Percentiles rank a stretch among this genome's conserved stretches.
Evolutionary conservation across 2,329 filamentous ascomycete species (phyloP).

Genomic region (Scedosporium apiospermum): DNA sequence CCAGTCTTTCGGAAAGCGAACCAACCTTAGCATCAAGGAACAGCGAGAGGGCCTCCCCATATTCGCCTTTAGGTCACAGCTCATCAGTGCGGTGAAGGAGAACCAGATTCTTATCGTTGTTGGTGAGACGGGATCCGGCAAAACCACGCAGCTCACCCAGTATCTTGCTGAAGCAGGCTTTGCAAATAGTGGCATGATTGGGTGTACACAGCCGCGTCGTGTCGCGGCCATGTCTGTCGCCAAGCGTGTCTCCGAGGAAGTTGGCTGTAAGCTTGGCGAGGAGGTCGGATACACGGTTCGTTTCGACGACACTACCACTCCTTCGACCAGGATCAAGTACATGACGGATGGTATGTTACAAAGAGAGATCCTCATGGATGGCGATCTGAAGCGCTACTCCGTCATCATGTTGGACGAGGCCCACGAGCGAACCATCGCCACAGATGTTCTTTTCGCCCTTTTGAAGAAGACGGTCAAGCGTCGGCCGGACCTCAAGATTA

Average conservation of each 20-base stretch:
- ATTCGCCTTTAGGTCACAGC: conserved; percentile 75
- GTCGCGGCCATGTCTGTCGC: conserved; percentile 97
- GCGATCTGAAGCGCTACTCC: conserved; percentile 80
- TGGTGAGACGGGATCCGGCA: conserved; percentile 93
- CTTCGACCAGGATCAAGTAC: conserved; percentile 91
- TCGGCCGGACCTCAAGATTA: conserved; percentile 81
- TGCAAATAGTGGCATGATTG: conserved; percentile 77
- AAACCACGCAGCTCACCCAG: conserved; percentile 93
- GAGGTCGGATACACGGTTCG: conserved; percentile 97
- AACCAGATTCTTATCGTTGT: conserved; percentile 95
- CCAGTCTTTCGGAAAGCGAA: conserved; percentile 74
- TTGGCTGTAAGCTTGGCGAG: conserved; percentile 80
- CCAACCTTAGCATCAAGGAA: conserved; percentile 86
- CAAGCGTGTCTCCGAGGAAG: conserved; percentile 92
- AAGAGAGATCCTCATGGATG: conserved; percentile 87
- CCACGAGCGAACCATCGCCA: conserved; percentile 93
- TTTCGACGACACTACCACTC: conserved; percentile 88
- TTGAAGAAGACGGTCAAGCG: conserved; percentile 87
- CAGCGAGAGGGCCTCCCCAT: conserved; percentile 86
- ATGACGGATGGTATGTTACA: conserved; percentile 99
- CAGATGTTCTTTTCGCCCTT: conserved; percentile 87
- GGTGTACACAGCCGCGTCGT: conserved; percentile 93
- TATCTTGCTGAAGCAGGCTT: conserved; percentile 92
- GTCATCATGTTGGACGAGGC: conserved; percentile 98
- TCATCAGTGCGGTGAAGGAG: conserved; percentile 76